A percentile compares a stretch with the other conserved stretches of the same genome.
phyloP scores from a whole-genome alignment of 441 rosid genomes.

The Corymbia calophylla region DNA sequence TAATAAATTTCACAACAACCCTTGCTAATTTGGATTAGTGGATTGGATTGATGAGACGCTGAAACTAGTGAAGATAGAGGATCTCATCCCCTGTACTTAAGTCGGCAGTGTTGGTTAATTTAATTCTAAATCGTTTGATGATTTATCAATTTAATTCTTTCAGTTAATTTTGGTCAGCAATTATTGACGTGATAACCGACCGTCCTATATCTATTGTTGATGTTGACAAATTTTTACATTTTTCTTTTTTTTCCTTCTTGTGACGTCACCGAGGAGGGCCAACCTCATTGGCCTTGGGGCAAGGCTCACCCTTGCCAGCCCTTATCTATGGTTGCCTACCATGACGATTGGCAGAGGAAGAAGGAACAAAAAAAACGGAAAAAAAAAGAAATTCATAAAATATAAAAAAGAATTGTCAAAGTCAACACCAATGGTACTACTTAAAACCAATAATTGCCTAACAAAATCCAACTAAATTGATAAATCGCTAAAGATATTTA shows the following conservation, averaged over 20 bases:
- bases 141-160: not conserved
- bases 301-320: no score
- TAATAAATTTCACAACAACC: not conserved
- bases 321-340: no score
- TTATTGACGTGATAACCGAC: not conserved
- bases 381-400: no score
- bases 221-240: not conserved
- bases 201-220: not conserved
- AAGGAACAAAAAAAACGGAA: no score
- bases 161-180: not conserved
- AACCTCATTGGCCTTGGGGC: no score
- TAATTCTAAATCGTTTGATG: not conserved
- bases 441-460: no score
- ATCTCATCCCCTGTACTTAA: not conserved
- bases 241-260: no score
- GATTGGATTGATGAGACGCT: not conserved
- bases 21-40: not conserved
- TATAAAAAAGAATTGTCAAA: no score
- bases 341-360: no score
- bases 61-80: not conserved
- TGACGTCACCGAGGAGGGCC: no score
- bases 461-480: no score
- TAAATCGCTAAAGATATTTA: no score
- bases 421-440: fast-evolving
- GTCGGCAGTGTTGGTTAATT: not conserved